A percentile compares a stretch with the other conserved stretches of the same genome.
phyloP scores from a whole-genome alignment of 2,329 filamentous ascomycete species.

The Acrodontium crateriforme region DNA sequence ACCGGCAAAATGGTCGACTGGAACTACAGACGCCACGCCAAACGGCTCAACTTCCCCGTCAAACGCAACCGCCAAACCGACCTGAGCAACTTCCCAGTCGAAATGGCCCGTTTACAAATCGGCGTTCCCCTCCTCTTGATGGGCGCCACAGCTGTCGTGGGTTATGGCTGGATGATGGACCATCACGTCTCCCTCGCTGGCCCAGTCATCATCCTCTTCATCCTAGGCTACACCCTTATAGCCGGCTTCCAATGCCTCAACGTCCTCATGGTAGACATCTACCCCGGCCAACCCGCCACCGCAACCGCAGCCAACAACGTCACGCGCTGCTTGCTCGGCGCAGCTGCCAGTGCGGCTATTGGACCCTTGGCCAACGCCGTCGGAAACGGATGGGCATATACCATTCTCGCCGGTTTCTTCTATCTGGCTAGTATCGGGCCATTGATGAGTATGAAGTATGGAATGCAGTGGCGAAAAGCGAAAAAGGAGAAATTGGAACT shows the following conservation, averaged over 20 bases:
- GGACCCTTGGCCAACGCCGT: slow-evolving; percentile 25
- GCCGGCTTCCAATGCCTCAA: slow-evolving; percentile 31
- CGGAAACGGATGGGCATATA: slow-evolving; percentile 31
- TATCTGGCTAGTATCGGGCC: slow-evolving; percentile 7
- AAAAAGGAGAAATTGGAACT: slow-evolving; percentile 11
- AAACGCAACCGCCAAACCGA: slow-evolving; percentile 24
- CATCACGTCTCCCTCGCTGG: slow-evolving; percentile 15
- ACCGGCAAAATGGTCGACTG: slow-evolving; percentile 30
- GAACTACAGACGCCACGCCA: slow-evolving; percentile 28
- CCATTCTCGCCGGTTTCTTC: slow-evolving; percentile 21
- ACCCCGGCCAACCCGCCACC: slow-evolving; percentile 27
- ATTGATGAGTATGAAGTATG: slow-evolving; percentile 12
- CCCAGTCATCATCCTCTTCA: slow-evolving; percentile 15
- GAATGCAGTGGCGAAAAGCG: slow-evolving; percentile 16
- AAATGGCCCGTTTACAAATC: slow-evolving; percentile 28
- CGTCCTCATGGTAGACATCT: slow-evolving; percentile 34
- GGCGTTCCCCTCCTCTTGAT: slow-evolving; percentile 25
- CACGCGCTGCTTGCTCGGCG: slow-evolving; percentile 30
- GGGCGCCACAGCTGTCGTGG: slow-evolving; percentile 20
- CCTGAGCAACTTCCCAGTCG: slow-evolving; percentile 29
- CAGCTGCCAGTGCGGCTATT: slow-evolving; percentile 27
- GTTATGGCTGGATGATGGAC: slow-evolving; percentile 30
- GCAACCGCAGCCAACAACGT: slow-evolving; percentile 33
- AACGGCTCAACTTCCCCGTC: slow-evolving; percentile 19
- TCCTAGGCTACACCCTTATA: slow-evolving; percentile 24